A percentile compares a stretch with the other conserved stretches of the same genome.
phyloP scores from a whole-genome alignment of 768 basidiomycete genomes.

The Psilocybe azurescens region DNA sequence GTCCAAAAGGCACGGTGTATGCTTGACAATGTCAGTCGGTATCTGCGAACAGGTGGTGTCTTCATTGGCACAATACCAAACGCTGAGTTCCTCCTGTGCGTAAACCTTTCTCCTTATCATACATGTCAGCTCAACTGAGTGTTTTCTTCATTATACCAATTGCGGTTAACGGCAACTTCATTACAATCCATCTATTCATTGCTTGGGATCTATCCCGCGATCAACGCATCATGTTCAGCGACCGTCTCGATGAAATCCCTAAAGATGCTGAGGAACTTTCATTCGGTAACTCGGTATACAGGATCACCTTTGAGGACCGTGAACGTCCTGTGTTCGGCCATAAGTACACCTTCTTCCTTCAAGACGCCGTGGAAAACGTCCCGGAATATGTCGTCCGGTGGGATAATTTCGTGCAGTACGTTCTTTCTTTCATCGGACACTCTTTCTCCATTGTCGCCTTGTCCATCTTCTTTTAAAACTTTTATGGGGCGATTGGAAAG shows the following conservation, averaged over 20 bases:
- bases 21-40: conserved; percentile 87
- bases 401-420: conserved; percentile 90
- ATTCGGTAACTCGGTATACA: conserved; percentile 93
- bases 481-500: not conserved
- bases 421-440: conserved; percentile 30
- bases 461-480: not conserved
- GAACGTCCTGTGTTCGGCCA: conserved; percentile 80
- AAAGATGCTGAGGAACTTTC: conserved; percentile 68
- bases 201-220: not conserved
- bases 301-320: conserved; percentile 83
- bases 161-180: not conserved
- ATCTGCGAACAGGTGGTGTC: conserved; percentile 84
- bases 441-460: not conserved
- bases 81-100: conserved; percentile 82
- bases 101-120: conserved; percentile 18
- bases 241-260: conserved; percentile 74
- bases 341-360: conserved; percentile 91
- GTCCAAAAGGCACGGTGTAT: conserved; percentile 85
- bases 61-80: conserved; percentile 99
- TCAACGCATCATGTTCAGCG: conserved; percentile 44
- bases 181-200: not conserved
- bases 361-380: conserved; percentile 96
- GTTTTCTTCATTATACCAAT: not conserved
- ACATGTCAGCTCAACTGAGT: conserved; percentile 12
- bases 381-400: conserved; percentile 98